Percentiles rank a stretch among this genome's conserved stretches.
phyloP scores from a whole-genome alignment of 306 rosid species.

The Lathyrus aphaca region DNA sequence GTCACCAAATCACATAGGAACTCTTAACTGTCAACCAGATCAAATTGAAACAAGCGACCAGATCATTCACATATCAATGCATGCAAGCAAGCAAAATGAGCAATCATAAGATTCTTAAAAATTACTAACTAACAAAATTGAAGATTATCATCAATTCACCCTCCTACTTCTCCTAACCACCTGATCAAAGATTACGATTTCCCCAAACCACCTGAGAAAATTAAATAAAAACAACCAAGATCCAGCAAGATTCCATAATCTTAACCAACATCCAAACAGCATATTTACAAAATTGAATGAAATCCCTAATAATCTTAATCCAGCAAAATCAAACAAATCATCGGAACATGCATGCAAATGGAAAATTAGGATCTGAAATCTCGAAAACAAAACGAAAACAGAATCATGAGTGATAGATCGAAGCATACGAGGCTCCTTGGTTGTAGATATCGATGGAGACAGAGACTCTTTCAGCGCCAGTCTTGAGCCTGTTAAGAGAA shows the following conservation, averaged over 20 bases:
- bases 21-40: constrained; percentile 18
- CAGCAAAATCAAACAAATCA: neutral
- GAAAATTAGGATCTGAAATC: constrained; percentile 48
- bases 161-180: neutral
- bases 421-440: constrained; percentile 87
- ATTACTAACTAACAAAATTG: neutral
- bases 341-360: constrained; percentile 45
- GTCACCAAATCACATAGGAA: neutral
- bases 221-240: neutral
- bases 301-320: constrained; percentile 1
- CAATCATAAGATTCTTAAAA: constrained; percentile 4
- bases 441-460: constrained; percentile 94
- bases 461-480: constrained; percentile 85
- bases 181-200: constrained; percentile 3
- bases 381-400: neutral
- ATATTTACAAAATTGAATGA: neutral
- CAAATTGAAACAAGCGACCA: constrained; percentile 4
- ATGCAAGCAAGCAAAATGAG: constrained; percentile 36
- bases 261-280: neutral
- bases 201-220: neutral
- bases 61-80: constrained; percentile 6
- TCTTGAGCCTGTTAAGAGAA: constrained; percentile 79
- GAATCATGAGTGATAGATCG: constrained; percentile 34
- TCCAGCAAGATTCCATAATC: neutral
- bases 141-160: neutral